Conservation (phyloP, 306 rosid species). For the Amphicarpaea edgeworthii region DNA sequence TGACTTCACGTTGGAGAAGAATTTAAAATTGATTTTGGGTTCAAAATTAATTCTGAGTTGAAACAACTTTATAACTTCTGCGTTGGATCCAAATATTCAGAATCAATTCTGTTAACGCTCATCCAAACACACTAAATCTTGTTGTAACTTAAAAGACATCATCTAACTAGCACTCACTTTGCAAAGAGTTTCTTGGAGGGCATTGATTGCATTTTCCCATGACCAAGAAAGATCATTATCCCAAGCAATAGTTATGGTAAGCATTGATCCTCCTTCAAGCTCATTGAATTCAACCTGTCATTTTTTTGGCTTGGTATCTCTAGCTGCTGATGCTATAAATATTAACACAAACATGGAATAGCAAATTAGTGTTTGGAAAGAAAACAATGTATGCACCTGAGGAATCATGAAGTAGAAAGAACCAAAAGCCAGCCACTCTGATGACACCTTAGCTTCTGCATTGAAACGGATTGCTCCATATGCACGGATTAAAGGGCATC, state of each 20-base stretch:
- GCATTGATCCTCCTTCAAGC: slow-evolving; percentile 84
- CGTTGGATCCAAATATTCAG: no score
- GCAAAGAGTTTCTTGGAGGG: slow-evolving; percentile 69
- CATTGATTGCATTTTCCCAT: slow-evolving; percentile 69
- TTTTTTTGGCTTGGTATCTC: slow-evolving; percentile 62
- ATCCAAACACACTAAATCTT: no score
- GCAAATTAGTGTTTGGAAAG: slow-evolving; percentile 45
- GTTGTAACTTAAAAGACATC: background rate
- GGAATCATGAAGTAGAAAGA: slow-evolving; percentile 94
- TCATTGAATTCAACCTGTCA: slow-evolving; percentile 97
- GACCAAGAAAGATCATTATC: slow-evolving; percentile 79
- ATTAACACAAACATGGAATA: slow-evolving; percentile 44
- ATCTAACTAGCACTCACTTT: slow-evolving; percentile 59
- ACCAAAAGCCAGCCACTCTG: slow-evolving; percentile 89
- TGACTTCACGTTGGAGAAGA: no score
- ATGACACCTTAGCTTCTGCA: slow-evolving; percentile 66
- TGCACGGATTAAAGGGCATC: slow-evolving; percentile 86
- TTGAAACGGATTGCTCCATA: slow-evolving; percentile 92
- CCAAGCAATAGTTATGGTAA: slow-evolving; percentile 90
- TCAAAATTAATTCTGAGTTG: no score
- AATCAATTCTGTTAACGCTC: no score
- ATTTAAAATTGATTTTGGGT: no score
- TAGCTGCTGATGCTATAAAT: slow-evolving; percentile 67
- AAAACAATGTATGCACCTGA: slow-evolving; percentile 69
- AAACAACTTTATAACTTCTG: no score